Conservation (phyloP, 352 stramenopile genomes). For the Pythium coloratum region DNA sequence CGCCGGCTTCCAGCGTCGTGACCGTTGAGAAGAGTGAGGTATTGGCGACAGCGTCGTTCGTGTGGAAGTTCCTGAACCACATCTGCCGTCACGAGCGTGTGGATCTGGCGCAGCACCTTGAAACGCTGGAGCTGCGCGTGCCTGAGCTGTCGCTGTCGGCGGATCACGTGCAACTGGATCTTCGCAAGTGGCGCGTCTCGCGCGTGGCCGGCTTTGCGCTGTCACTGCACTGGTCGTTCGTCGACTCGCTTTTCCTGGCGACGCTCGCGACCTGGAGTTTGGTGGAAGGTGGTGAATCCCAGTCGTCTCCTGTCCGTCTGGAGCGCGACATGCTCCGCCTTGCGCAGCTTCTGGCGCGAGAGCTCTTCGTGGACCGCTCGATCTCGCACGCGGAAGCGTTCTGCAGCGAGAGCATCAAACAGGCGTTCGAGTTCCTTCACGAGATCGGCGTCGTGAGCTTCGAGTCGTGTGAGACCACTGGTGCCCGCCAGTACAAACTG, state of each 20-base stretch:
- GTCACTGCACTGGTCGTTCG: slow-evolving; percentile 73
- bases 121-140: slow-evolving; percentile 25
- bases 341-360: slow-evolving; percentile 56
- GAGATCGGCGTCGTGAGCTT: slow-evolving; percentile 44
- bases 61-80: slow-evolving; percentile 66
- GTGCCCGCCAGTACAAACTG: slow-evolving; percentile 31
- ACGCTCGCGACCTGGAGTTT: slow-evolving; percentile 50
- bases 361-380: slow-evolving; percentile 41
- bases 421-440: slow-evolving; percentile 64
- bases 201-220: slow-evolving; percentile 60
- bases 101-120: slow-evolving; percentile 41
- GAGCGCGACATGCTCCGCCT: slow-evolving; percentile 54
- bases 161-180: slow-evolving; percentile 28
- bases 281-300: slow-evolving; percentile 3
- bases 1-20: slow-evolving; percentile 19
- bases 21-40: slow-evolving; percentile 29
- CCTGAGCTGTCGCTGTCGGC: slow-evolving; percentile 11
- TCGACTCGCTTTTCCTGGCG: slow-evolving; percentile 73
- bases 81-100: slow-evolving; percentile 64
- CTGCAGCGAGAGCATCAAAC: slow-evolving; percentile 77
- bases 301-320: neutral
- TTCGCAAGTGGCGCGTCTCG: slow-evolving; percentile 34
- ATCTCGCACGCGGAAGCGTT: slow-evolving; percentile 65
- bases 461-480: slow-evolving; percentile 30
- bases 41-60: slow-evolving; percentile 41